Base-by-base conservation (phyloP, 116 monocot genomes). In the Posidonia oceanica region DNA sequence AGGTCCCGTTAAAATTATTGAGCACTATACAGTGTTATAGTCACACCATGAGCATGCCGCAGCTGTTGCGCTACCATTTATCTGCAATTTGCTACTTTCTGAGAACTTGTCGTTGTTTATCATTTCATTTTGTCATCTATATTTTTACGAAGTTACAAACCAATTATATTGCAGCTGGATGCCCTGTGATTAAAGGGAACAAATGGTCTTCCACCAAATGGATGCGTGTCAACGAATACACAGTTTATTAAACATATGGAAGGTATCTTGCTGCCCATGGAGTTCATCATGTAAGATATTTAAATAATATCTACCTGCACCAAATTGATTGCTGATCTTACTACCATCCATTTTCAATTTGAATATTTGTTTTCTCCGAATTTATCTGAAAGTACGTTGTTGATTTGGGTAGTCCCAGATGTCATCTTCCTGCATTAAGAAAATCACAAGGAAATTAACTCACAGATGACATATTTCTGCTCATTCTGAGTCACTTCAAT, bases 181-280 rank as follows among this genome's bases (percentile, higher is more conserved):
- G 79, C 48, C 79, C 79, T 54, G 79, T 79, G 36, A 79, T 79
- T 16, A 69, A 71, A 69, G 80, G 80, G 23, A 76, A 80, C 29
- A 80, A 80, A 55, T 80, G 80, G 80, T 80, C 80, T 3, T 79
- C 80, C 40, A 75, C 80, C 41, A 80, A 80, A 38, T 80, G 80
- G 80, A 63, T 80, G 51, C 80, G 67, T 55, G 56, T 80, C 40
- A 72, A 76, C 15, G 80, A 80, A 41, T 73, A 76, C 64, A 76
- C 39, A 51, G 66, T 48, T 41, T 75, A 73, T 20, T 62, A 40
- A 69, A 14, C 12, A 39, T 1, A 5, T 2, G 3, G 41, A 42
- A 56, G 66, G 66, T 55, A 39, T n/a, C 39, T 66, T 8, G 66
- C 40, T 63, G 29, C 52, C 2, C 10, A 29, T 23, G 3, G 48